Evolutionary conservation across 73 alveolate species (phyloP).

Genomic region (Paramecium sexaurelia): DNA sequence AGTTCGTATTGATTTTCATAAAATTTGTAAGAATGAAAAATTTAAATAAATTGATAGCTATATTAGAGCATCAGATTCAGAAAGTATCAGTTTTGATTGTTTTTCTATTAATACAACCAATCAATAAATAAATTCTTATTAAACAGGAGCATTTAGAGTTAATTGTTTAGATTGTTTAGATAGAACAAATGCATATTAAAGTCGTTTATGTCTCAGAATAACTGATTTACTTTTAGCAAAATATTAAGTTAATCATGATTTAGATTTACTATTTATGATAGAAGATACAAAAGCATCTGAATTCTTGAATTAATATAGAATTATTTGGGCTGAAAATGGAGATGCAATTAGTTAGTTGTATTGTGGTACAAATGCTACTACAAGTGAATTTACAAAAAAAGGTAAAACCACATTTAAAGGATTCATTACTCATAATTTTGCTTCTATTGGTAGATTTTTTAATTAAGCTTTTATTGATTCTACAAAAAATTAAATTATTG

Average conservation of each 20-base stretch:
- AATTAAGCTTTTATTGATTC: conserved; percentile 35
- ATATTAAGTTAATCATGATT: conserved; percentile 49
- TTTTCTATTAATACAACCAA: conserved; percentile 69
- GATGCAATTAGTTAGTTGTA: conserved; percentile 89
- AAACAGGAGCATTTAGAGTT: conserved; percentile 89
- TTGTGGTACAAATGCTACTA: conserved; percentile 95
- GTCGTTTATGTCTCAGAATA: conserved; percentile 79
- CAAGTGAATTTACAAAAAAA: conserved; percentile 90
- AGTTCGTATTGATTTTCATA: conserved; percentile 75
- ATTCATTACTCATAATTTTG: background rate
- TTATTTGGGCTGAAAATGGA: conserved; percentile 95
- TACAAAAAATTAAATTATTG: background rate
- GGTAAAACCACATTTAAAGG: conserved; percentile 85
- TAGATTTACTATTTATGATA: background rate
- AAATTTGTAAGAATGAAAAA: conserved; percentile 68
- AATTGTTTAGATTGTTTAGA: conserved; percentile 97
- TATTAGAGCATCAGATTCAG: conserved; percentile 64
- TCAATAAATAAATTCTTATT: conserved; percentile 75
- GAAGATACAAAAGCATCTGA: background rate
- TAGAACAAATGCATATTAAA: conserved; percentile 92
- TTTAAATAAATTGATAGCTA: conserved; percentile 72
- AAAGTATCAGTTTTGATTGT: conserved; percentile 50
- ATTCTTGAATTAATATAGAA: conserved; percentile 51
- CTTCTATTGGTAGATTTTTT: conserved; percentile 50
- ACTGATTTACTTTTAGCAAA: conserved; percentile 75